These are phyloP conservation scores for Leptographium radiaticola DNA, from an alignment of 2,329 filamentous ascomycete species.

Conservation along the genomic window DNA sequence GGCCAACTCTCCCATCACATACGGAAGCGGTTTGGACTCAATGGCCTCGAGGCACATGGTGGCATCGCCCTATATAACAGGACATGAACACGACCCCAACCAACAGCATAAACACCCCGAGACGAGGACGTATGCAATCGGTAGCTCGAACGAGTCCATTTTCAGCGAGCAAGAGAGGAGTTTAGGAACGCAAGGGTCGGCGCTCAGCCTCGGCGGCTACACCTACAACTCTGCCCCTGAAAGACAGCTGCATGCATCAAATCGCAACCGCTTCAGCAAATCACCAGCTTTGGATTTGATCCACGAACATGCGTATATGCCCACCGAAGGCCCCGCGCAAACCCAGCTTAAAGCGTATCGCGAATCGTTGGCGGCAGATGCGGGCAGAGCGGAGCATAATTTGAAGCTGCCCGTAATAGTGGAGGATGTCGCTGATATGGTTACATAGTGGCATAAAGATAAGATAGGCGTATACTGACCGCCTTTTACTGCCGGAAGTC, in stretches of 20 bases:
- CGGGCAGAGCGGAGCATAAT: too few relatives aligned
- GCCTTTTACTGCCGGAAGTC: background rate
- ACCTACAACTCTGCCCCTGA: background rate
- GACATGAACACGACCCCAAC: background rate
- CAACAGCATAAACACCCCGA: background rate
- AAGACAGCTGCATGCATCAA: background rate
- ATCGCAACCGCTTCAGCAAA: background rate
- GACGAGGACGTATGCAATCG: background rate
- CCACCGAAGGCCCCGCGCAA: background rate
- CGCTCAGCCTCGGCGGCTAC: background rate
- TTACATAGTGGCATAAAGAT: too few relatives aligned
- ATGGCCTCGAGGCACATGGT: too few relatives aligned
- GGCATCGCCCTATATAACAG: too few relatives aligned
- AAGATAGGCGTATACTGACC: background rate
- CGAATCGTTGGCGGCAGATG: too few relatives aligned
- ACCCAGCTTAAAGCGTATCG: background rate
- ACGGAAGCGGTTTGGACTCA: background rate
- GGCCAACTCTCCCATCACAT: background rate
- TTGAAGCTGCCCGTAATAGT: too few relatives aligned
- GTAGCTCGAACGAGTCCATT: conserved; percentile 7
- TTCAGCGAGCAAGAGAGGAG: conserved; percentile 21
- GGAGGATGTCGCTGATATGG: too few relatives aligned
- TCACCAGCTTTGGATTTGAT: background rate
- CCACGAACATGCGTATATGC: background rate
- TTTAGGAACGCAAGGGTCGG: background rate